Evolutionary conservation across 805 yeast species (phyloP).

Genomic region (Metschnikowia orientalis): DNA sequence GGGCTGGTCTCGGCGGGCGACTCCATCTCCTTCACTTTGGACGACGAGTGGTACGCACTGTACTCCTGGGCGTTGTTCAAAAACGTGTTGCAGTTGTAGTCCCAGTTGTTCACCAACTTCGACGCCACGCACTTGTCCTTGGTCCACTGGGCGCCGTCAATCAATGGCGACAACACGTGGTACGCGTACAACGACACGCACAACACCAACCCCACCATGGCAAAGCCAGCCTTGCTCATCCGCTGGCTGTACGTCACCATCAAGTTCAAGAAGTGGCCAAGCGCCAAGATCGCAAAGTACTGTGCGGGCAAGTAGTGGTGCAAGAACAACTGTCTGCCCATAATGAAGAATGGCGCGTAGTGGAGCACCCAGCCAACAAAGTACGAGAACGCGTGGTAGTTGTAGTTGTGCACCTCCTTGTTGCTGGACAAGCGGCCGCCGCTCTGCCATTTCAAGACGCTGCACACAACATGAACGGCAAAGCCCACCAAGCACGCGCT

Average conservation of each 20-base stretch:
- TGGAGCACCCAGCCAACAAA: conserved; percentile 69
- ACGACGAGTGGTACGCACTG: conserved; percentile 8
- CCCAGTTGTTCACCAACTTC: conserved; percentile 70
- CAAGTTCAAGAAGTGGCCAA: conserved; percentile 64
- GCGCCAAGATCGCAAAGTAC: conserved; percentile 76
- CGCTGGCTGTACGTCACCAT: conserved; percentile 34
- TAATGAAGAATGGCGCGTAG: conserved; percentile 70
- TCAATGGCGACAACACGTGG: conserved; percentile 61
- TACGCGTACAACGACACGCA: conserved; percentile 51
- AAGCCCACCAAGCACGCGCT: conserved; percentile 51
- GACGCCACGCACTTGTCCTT: conserved; percentile 57
- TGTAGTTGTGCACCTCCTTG: conserved; percentile 58
- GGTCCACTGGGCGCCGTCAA: conserved; percentile 82
- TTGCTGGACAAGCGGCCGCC: conserved; percentile 41
- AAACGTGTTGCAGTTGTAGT: conserved; percentile 73
- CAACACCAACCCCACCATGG: conserved; percentile 45
- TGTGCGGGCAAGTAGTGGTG: conserved; percentile 93
- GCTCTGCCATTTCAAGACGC: conserved; percentile 60
- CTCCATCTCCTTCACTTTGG: conserved; percentile 1
- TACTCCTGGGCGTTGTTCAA: conserved; percentile 29
- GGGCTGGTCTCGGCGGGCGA: conserved; percentile 9
- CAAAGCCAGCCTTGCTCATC: conserved; percentile 44
- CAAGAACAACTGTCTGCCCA: conserved; percentile 90
- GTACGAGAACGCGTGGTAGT: conserved; percentile 57
- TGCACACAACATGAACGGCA: conserved; percentile 42